phyloP scores from a whole-genome alignment of 1,139 yeast species.

The Candida freyschussii region DNA sequence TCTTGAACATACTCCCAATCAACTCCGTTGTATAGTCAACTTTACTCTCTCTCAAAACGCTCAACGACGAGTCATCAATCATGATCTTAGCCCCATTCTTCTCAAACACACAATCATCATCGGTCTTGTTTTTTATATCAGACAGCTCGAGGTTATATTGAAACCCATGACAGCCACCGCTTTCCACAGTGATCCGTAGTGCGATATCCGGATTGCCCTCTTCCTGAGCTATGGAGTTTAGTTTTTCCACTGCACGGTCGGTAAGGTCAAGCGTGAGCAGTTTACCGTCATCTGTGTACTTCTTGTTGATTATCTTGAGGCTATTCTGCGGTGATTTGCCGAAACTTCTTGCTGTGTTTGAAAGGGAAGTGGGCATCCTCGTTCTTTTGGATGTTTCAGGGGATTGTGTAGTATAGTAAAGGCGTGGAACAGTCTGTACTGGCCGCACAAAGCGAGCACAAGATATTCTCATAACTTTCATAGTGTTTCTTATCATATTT shows the following conservation, averaged over 20 bases:
- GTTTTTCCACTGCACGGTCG: constrained; percentile 46
- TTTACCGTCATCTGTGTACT: constrained; percentile 24
- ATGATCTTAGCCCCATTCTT: constrained; percentile 67
- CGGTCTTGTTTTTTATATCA: constrained; percentile 33
- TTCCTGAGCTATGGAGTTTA: constrained; percentile 48
- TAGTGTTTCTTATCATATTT: too few species aligned
- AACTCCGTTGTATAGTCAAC: constrained; percentile 88
- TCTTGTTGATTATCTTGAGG: constrained; percentile 21
- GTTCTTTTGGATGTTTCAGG: constrained; percentile 4
- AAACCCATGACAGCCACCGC: constrained; percentile 99
- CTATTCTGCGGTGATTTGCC: constrained; percentile 5
- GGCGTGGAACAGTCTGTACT: too few species aligned
- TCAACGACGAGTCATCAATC: constrained; percentile 76
- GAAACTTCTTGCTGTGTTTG: constrained; percentile 13
- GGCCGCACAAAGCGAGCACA: too few species aligned
- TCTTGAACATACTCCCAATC: constrained; percentile 91
- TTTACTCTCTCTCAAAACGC: constrained; percentile 79
- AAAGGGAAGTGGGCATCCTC: constrained; percentile 12
- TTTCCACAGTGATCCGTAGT: constrained; percentile 76
- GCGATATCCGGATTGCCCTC: constrained; percentile 63
- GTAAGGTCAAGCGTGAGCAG: constrained; percentile 35
- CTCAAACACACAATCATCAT: constrained; percentile 52
- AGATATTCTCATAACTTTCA: too few species aligned
- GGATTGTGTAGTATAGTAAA: too few species aligned
- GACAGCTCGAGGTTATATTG: constrained; percentile 68